A percentile compares a stretch with the other conserved stretches of the same genome.
These are phyloP conservation scores for Rosa persica DNA, from an alignment of 306 rosid genomes.

Conservation along the genomic window DNA sequence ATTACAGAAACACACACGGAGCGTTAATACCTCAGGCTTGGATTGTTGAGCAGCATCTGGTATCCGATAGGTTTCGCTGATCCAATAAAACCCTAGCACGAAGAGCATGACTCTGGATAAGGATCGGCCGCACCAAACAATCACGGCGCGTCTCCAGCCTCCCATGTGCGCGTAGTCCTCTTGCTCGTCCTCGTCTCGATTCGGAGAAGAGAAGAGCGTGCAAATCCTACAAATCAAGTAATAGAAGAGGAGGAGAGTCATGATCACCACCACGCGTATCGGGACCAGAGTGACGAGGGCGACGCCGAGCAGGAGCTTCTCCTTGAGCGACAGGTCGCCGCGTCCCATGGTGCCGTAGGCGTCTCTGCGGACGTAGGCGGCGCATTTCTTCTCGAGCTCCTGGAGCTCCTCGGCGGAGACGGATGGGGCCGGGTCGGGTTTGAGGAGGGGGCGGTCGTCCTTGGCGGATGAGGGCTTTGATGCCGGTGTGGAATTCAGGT, in stretches of 20 bases:
- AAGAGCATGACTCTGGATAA: slow-evolving; percentile 80
- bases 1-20: neutral
- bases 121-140: slow-evolving; percentile 57
- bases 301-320: slow-evolving; percentile 66
- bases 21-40: slow-evolving; percentile 42
- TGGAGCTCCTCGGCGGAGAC: slow-evolving; percentile 35
- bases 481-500: slow-evolving; percentile 44
- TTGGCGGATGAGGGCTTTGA: slow-evolving; percentile 29
- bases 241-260: slow-evolving; percentile 49
- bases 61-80: slow-evolving; percentile 39
- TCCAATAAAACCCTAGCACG: slow-evolving; percentile 92
- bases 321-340: slow-evolving; percentile 66
- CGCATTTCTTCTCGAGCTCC: slow-evolving; percentile 78
- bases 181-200: slow-evolving; percentile 67
- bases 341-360: slow-evolving; percentile 90
- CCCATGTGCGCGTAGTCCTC: slow-evolving; percentile 83
- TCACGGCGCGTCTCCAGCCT: slow-evolving; percentile 75
- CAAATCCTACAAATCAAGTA: slow-evolving; percentile 76
- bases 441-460: slow-evolving; percentile 78
- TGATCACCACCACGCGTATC: slow-evolving; percentile 49
- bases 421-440: slow-evolving; percentile 38
- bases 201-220: slow-evolving; percentile 60
- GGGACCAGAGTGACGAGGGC: slow-evolving; percentile 77
- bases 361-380: slow-evolving; percentile 71
- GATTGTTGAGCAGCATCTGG: slow-evolving; percentile 5